A percentile compares a stretch with the other conserved stretches of the same genome.
Evolutionary conservation across 2,329 filamentous ascomycete species (phyloP).

Genomic region (Zymoseptoria brevis): DNA sequence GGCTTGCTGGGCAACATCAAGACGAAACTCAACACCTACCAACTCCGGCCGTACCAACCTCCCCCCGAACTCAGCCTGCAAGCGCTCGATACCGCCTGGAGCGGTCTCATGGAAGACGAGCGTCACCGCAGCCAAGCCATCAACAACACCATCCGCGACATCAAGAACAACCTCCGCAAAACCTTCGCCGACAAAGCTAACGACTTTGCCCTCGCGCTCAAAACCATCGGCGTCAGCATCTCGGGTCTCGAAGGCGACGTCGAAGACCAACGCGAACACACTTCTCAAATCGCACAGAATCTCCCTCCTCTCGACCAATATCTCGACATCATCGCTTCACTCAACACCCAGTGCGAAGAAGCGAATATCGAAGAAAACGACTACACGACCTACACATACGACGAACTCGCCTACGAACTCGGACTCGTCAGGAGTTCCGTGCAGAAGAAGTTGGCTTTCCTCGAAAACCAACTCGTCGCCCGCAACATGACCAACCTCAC

Average conservation of each 20-base stretch:
- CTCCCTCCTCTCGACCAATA: constrained; percentile 85
- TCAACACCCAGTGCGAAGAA: constrained; percentile 85
- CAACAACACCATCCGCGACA: constrained; percentile 97
- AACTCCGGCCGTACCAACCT: constrained; percentile 82
- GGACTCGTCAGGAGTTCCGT: constrained; percentile 85
- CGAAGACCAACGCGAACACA: constrained; percentile 86
- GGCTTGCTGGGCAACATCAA: constrained; percentile 96
- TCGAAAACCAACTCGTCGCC: constrained; percentile 97
- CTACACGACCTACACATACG: constrained; percentile 98
- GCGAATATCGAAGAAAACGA: constrained; percentile 99
- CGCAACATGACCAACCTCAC: constrained; percentile 98
- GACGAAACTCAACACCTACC: constrained; percentile 93
- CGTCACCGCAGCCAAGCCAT: constrained; percentile 85
- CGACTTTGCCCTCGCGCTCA: constrained; percentile 89
- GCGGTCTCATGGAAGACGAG: constrained; percentile 69
- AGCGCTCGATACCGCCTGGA: constrained; percentile 76
- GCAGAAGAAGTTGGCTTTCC: constrained; percentile 89
- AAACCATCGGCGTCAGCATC: constrained; percentile 88
- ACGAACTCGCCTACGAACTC: constrained; percentile 90
- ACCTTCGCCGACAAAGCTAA: constrained; percentile 98
- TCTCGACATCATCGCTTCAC: constrained; percentile 72
- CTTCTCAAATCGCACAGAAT: constrained; percentile 75
- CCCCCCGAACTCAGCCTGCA: constrained; percentile 76
- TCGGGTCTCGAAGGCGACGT: constrained; percentile 96
- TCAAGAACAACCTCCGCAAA: constrained; percentile 88